Percentiles rank a stretch among this genome's conserved stretches.
These are phyloP conservation scores for Tetrahymena borealis DNA, from an alignment of 73 alveolate genomes.

Conservation along the genomic window DNA sequence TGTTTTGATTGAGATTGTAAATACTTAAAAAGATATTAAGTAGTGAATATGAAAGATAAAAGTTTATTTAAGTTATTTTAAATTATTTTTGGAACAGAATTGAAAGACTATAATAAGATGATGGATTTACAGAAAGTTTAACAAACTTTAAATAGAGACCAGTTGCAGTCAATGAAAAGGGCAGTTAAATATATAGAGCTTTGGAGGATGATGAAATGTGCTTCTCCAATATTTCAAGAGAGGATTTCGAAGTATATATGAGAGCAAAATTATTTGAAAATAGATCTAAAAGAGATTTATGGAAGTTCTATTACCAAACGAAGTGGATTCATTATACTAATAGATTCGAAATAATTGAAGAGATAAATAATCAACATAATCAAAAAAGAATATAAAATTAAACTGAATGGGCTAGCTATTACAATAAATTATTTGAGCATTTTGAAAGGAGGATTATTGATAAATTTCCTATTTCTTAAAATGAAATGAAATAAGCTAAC, in stretches of 20 bases:
- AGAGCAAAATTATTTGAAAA: neutral
- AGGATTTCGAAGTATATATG: neutral
- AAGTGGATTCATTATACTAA: neutral
- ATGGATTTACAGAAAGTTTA: neutral
- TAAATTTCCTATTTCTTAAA: neutral
- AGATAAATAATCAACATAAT: neutral
- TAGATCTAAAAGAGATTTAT: neutral
- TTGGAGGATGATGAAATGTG: neutral
- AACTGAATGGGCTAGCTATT: neutral
- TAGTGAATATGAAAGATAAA: no score
- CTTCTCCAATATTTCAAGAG: neutral
- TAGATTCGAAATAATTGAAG: neutral
- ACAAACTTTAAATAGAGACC: neutral
- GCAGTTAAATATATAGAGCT: neutral
- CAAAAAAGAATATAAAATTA: neutral
- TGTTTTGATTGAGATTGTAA: no score
- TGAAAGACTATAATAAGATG: neutral
- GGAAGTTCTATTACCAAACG: neutral
- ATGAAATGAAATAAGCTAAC: neutral
- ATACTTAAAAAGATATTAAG: no score
- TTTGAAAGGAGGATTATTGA: neutral
- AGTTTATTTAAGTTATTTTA: neutral
- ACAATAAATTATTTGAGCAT: neutral
- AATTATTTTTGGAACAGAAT: neutral
- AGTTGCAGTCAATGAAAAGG: neutral